These are phyloP conservation scores for Leccinum disarticulatum DNA, from an alignment of 768 basidiomycete genomes.

Conservation along the genomic window DNA sequence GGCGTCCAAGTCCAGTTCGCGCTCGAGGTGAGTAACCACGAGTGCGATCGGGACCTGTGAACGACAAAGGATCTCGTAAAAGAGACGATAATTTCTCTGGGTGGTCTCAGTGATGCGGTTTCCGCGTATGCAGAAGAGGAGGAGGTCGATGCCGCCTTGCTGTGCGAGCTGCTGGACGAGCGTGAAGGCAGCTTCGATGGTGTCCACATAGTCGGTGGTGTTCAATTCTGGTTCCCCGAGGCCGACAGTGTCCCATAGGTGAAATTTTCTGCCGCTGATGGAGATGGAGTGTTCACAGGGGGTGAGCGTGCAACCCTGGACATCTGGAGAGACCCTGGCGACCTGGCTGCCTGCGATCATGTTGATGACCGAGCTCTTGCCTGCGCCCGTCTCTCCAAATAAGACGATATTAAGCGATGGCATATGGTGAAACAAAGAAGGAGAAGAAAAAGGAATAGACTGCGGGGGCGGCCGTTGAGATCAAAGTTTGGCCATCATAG, in stretches of 20 bases:
- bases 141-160: slow-evolving; percentile 37
- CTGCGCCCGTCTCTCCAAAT: slow-evolving; percentile 42
- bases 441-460: background rate
- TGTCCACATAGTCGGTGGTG: slow-evolving; percentile 20
- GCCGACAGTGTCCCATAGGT: slow-evolving; percentile 35
- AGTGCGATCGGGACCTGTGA: too few species aligned
- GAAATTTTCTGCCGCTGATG: slow-evolving; percentile 13
- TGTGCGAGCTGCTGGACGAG: slow-evolving; percentile 35
- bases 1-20: slow-evolving; percentile 29
- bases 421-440: slow-evolving; percentile 1
- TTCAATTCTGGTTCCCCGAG: slow-evolving; percentile 28
- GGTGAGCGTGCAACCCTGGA: slow-evolving; percentile 34
- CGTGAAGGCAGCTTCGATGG: slow-evolving; percentile 25
- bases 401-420: slow-evolving; percentile 37
- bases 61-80: too few species aligned
- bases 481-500: background rate
- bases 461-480: background rate
- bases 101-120: too few species aligned
- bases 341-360: slow-evolving; percentile 24
- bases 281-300: slow-evolving; percentile 23
- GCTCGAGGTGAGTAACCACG: slow-evolving; percentile 33
- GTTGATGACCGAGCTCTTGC: slow-evolving; percentile 33
- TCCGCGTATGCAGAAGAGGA: slow-evolving; percentile 11
- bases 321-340: slow-evolving; percentile 22
- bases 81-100: too few species aligned